Conservation (phyloP, 352 stramenopile species). For the Globisporangium acanthophoron region DNA sequence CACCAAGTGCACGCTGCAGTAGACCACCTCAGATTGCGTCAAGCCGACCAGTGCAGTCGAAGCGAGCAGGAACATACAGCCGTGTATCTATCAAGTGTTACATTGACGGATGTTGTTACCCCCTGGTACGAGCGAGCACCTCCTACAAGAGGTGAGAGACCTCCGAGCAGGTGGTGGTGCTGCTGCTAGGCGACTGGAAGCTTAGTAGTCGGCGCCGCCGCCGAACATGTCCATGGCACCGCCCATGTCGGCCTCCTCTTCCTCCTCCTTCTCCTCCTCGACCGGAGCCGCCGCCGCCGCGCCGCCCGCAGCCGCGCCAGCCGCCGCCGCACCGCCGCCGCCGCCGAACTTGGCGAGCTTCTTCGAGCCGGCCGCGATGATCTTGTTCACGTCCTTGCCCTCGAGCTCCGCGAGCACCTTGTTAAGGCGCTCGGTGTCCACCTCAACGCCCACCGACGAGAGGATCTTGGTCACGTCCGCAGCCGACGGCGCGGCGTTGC, state of each 20-base stretch:
- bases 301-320: slow-evolving; percentile 37
- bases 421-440: slow-evolving; percentile 60
- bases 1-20: slow-evolving; percentile 56
- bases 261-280: slow-evolving; percentile 73
- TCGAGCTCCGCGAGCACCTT: slow-evolving; percentile 79
- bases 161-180: neutral
- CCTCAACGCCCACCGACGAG: slow-evolving; percentile 85
- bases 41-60: neutral
- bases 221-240: slow-evolving; percentile 89
- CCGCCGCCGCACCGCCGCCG: slow-evolving; percentile 43
- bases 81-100: slow-evolving; percentile 60
- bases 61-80: slow-evolving; percentile 9
- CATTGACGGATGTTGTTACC: slow-evolving; percentile 67
- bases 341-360: slow-evolving; percentile 84
- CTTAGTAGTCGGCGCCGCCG: slow-evolving; percentile 85
- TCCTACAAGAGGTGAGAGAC: neutral
- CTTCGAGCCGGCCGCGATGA: slow-evolving; percentile 73
- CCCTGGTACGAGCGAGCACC: slow-evolving; percentile 12
- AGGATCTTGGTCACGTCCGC: slow-evolving; percentile 92
- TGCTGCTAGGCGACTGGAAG: neutral
- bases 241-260: slow-evolving; percentile 84
- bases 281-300: slow-evolving; percentile 41
- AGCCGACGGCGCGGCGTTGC: slow-evolving; percentile 84
- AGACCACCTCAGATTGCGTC: neutral
- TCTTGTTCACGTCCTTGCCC: slow-evolving; percentile 77